These are phyloP conservation scores for Lathyrus sativus DNA, from an alignment of 306 rosid genomes.

Conservation along the genomic window DNA sequence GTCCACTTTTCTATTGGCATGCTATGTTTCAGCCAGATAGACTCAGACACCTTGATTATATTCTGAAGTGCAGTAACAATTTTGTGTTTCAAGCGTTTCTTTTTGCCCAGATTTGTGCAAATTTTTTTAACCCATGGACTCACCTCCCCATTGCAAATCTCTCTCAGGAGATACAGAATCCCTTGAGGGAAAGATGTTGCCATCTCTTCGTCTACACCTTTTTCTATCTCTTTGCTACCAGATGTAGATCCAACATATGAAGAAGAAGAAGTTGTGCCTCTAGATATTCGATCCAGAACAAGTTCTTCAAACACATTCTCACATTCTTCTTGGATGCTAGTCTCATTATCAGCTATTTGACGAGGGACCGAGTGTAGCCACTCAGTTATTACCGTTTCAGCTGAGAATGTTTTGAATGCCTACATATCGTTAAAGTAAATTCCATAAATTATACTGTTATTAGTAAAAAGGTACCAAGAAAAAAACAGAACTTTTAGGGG, in stretches of 20 bases:
- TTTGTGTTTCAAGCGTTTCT: slow-evolving; percentile 57
- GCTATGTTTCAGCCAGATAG: slow-evolving; percentile 72
- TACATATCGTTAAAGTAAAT: slow-evolving; percentile 37
- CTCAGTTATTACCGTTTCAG: slow-evolving; percentile 68
- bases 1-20: slow-evolving; percentile 86
- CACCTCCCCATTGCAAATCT: slow-evolving; percentile 74
- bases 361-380: slow-evolving; percentile 95
- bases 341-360: slow-evolving; percentile 75
- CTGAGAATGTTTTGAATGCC: slow-evolving; percentile 79
- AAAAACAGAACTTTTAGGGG: slow-evolving; percentile 6
- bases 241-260: slow-evolving; percentile 35
- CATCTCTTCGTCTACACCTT: slow-evolving; percentile 48
- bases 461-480: slow-evolving; percentile 21
- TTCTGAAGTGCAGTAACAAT: slow-evolving; percentile 69
- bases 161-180: slow-evolving; percentile 63
- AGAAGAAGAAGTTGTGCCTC: slow-evolving; percentile 46
- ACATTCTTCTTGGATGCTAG: slow-evolving; percentile 96
- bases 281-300: slow-evolving; percentile 72
- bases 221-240: slow-evolving; percentile 34
- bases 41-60: slow-evolving; percentile 74
- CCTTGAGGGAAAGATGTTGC: slow-evolving; percentile 56
- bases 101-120: slow-evolving; percentile 84
- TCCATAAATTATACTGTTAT: slow-evolving; percentile 16
- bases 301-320: slow-evolving; percentile 80
- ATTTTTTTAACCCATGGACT: slow-evolving; percentile 90